phyloP scores from a whole-genome alignment of 257 asterid genomes.

The Rauvolfia tetraphylla region DNA sequence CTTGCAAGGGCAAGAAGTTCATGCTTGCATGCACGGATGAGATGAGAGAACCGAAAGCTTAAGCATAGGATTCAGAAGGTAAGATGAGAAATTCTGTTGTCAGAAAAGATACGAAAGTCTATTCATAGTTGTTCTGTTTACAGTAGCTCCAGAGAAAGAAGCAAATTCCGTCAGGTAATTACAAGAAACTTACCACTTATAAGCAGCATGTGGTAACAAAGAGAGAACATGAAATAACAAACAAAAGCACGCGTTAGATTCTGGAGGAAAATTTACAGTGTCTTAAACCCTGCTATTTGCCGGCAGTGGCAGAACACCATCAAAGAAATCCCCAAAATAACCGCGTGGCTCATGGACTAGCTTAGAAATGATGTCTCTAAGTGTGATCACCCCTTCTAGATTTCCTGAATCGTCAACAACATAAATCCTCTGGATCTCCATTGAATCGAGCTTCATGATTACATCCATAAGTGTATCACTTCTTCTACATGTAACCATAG shows the following conservation, averaged over 20 bases:
- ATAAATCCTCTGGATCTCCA: slow-evolving; percentile 82
- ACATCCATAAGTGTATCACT: slow-evolving; percentile 64
- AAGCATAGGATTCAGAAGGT: no score
- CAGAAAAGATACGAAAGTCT: no score
- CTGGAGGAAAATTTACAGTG: neutral
- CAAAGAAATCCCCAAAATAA: slow-evolving; percentile 96
- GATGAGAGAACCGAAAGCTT: no score
- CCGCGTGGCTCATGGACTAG: slow-evolving; percentile 98
- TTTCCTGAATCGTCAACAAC: slow-evolving; percentile 68
- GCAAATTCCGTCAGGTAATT: neutral
- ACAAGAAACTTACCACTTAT: slow-evolving; percentile 1
- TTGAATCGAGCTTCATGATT: slow-evolving; percentile 61
- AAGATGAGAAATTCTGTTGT: no score
- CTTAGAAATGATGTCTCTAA: slow-evolving; percentile 91
- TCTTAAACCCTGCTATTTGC: slow-evolving; percentile 82
- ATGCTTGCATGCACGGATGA: no score
- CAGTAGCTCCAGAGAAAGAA: neutral
- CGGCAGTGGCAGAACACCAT: slow-evolving; percentile 93
- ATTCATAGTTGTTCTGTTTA: no score
- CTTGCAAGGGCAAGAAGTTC: no score
- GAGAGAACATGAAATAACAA: neutral
- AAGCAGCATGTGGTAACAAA: neutral
- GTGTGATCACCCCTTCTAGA: slow-evolving; percentile 80
- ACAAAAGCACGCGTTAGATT: neutral
- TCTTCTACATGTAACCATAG: slow-evolving; percentile 75